phyloP scores from a whole-genome alignment of 495 filamentous ascomycete genomes.

The Tuber melanosporum region DNA sequence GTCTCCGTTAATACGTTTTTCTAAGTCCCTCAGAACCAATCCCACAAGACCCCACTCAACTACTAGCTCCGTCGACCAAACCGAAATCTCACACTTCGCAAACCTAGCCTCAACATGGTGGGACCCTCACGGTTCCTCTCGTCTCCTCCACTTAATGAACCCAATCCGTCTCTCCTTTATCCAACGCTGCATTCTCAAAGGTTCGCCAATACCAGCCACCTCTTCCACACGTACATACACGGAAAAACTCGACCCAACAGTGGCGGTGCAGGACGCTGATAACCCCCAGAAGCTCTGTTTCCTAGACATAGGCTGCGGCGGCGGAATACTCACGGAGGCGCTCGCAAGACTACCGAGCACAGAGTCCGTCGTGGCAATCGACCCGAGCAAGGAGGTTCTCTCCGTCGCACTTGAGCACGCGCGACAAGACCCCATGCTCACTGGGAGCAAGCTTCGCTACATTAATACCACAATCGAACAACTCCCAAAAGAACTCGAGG shows the following conservation, averaged over 20 bases:
- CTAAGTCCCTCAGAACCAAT: background rate
- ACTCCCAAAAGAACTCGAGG: conserved; percentile 10
- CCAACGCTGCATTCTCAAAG: conserved; percentile 52
- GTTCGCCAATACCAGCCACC: conserved; percentile 45
- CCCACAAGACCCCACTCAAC: conserved; percentile 37
- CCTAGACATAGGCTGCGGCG: conserved; percentile 92
- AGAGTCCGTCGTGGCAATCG: conserved; percentile 68
- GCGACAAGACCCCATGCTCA: conserved; percentile 56
- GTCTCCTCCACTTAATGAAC: conserved; percentile 96
- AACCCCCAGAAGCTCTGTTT: conserved; percentile 50
- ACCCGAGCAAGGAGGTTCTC: conserved; percentile 73
- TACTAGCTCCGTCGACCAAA: conserved; percentile 67
- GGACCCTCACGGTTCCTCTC: conserved; percentile 89
- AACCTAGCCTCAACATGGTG: conserved; percentile 91
- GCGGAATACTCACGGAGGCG: conserved; percentile 90
- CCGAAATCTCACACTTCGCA: conserved; percentile 90
- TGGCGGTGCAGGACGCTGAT: conserved; percentile 18
- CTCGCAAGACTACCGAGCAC: conserved; percentile 70
- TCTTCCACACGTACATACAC: conserved; percentile 6
- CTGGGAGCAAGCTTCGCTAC: conserved; percentile 59
- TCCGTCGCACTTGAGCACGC: conserved; percentile 70
- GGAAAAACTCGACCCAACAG: conserved; percentile 35
- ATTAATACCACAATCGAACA: conserved; percentile 48
- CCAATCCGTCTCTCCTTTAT: conserved; percentile 93
- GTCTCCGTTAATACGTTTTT: background rate